Evolutionary conservation across 2,329 filamentous ascomycete species (phyloP).

Genomic region (Clathrospora elynae): DNA sequence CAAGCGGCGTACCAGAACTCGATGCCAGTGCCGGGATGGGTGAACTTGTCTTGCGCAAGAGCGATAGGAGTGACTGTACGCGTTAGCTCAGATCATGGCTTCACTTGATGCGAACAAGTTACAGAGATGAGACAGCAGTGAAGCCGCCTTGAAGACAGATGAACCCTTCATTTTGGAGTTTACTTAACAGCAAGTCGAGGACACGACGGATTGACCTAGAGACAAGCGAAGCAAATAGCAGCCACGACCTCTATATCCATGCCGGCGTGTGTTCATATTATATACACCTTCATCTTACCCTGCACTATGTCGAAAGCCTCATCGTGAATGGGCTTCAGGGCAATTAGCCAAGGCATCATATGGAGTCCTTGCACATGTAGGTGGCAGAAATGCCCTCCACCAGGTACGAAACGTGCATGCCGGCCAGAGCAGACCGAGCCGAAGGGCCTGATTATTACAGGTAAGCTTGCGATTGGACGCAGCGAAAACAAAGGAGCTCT

Average conservation of each 20-base stretch:
- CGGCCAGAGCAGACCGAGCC: conserved; percentile 20
- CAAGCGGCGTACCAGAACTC: conserved; percentile 33
- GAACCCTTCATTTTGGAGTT: conserved; percentile 43
- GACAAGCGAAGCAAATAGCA: conserved; percentile 32
- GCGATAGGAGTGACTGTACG: conserved; percentile 30
- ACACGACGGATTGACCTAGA: conserved; percentile 20
- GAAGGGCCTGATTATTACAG: conserved; percentile 36
- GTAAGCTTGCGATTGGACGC: conserved; percentile 30
- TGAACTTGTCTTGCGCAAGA: conserved; percentile 41
- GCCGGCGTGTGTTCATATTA: conserved; percentile 28
- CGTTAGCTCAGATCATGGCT: conserved; percentile 12
- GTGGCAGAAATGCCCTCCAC: conserved; percentile 30
- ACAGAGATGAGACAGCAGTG: conserved; percentile 47
- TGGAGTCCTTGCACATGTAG: conserved; percentile 21
- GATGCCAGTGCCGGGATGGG: conserved; percentile 40
- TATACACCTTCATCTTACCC: conserved; percentile 38
- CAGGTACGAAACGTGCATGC: conserved; percentile 35
- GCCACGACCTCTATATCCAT: conserved; percentile 29
- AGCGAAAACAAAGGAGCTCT: conserved; percentile 21
- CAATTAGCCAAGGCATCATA: conserved; percentile 29
- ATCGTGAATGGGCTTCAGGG: conserved; percentile 21
- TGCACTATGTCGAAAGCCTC: conserved; percentile 19
- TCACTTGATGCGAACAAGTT: neutral
- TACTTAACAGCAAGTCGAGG: conserved; percentile 24
- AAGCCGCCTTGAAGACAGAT: conserved; percentile 42